Conservation (phyloP, 2,329 filamentous ascomycete genomes). For the Pseudogymnoascus sp. region DNA sequence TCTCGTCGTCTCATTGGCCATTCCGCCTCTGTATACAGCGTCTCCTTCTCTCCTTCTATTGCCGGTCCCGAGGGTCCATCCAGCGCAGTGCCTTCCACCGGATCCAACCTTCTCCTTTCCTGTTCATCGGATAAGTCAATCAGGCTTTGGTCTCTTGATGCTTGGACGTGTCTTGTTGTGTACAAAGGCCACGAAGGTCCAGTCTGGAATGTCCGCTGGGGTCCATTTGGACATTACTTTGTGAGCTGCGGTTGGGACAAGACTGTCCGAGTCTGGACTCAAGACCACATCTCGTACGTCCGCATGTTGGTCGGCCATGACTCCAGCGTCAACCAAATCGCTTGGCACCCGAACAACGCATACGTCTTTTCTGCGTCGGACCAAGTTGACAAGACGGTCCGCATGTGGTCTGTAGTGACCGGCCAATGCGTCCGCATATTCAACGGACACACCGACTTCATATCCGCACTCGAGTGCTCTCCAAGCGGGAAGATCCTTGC, state of each 20-base stretch:
- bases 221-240: constrained; percentile 94
- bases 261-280: constrained; percentile 84
- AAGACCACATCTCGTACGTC: constrained; percentile 83
- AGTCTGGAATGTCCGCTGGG: constrained; percentile 82
- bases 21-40: constrained; percentile 78
- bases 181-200: constrained; percentile 92
- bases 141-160: constrained; percentile 86
- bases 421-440: constrained; percentile 87
- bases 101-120: constrained; percentile 74
- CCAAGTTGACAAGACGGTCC: constrained; percentile 78
- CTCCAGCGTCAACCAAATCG: constrained; percentile 81
- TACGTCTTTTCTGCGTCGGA: constrained; percentile 92
- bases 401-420: constrained; percentile 93
- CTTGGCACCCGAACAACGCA: constrained; percentile 89
- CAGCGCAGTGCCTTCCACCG: constrained; percentile 38
- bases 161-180: constrained; percentile 85
- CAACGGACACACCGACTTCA: constrained; percentile 81
- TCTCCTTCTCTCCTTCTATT: constrained; percentile 66
- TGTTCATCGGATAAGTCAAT: constrained; percentile 82
- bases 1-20: constrained; percentile 81
- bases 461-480: constrained; percentile 78
- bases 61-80: constrained; percentile 24
- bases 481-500: constrained; percentile 88
- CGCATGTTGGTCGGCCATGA: constrained; percentile 90
- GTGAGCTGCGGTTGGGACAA: constrained; percentile 81